These are phyloP conservation scores for Scheffersomyces stipitis DNA, from an alignment of 805 yeast genomes.

Conservation along the genomic window DNA sequence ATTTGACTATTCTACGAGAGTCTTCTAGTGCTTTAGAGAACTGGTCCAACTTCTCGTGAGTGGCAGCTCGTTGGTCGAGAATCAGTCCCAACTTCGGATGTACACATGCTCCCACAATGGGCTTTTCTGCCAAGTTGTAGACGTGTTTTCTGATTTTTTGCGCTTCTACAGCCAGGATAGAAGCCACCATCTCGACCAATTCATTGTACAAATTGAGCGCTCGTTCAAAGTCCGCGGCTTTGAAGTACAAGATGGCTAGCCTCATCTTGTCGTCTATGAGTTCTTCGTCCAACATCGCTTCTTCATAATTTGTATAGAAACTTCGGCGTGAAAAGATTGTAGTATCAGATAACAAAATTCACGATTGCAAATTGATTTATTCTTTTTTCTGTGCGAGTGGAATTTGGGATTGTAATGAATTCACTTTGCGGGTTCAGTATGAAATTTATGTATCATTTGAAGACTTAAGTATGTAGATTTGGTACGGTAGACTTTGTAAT, in stretches of 20 bases:
- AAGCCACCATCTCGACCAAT: conserved; percentile 17
- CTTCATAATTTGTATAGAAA: too few relatives aligned
- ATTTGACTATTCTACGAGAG: conserved; percentile 28
- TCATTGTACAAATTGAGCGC: conserved; percentile 30
- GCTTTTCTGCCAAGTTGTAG: conserved; percentile 22
- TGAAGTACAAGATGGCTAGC: conserved; percentile 24
- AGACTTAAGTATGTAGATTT: too few relatives aligned
- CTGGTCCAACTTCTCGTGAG: conserved; percentile 41
- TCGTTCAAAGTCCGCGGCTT: conserved; percentile 22
- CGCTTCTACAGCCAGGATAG: conserved; percentile 13
- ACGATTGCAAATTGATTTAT: too few relatives aligned
- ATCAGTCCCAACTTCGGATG: conserved; percentile 38
- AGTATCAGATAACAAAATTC: too few relatives aligned
- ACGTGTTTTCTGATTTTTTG: conserved; percentile 14
- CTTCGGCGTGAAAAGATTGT: too few relatives aligned
- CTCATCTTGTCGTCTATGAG: conserved; percentile 26
- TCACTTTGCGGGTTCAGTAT: too few relatives aligned
- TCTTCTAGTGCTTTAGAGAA: conserved; percentile 36
- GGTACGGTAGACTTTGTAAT: too few relatives aligned
- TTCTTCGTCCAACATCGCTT: conserved; percentile 17
- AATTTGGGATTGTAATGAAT: too few relatives aligned
- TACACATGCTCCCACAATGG: conserved; percentile 26
- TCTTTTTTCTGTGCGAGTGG: too few relatives aligned
- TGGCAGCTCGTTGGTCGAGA: conserved; percentile 51
- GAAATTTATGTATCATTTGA: too few relatives aligned